phyloP scores from a whole-genome alignment of 2,329 filamentous ascomycete species.

The Colletotrichum lupini region DNA sequence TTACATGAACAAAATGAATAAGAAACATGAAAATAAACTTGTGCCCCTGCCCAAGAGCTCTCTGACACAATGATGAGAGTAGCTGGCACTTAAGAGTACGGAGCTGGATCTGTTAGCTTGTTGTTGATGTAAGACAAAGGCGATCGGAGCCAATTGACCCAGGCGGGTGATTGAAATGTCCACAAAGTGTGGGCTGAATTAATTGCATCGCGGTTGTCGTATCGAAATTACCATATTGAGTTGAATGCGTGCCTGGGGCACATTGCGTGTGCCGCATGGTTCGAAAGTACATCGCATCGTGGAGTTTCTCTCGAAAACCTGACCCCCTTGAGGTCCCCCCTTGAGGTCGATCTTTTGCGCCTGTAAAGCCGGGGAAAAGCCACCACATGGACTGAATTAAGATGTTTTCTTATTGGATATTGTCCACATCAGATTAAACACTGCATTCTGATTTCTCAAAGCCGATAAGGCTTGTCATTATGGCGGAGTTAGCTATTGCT shows the following conservation, averaged over 20 bases:
- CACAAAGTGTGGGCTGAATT: neutral
- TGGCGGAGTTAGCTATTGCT: neutral
- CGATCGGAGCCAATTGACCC: neutral
- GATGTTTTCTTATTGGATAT: neutral
- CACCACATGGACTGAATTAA: neutral
- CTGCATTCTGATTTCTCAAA: neutral
- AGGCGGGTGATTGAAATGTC: neutral
- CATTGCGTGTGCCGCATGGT: too few species aligned
- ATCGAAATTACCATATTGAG: too few species aligned
- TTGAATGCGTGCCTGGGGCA: too few species aligned
- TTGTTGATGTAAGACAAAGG: neutral
- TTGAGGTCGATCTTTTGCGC: too few species aligned
- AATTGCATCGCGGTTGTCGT: too few species aligned
- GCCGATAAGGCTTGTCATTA: neutral
- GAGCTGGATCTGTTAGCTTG: neutral
- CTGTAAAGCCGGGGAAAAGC: too few species aligned
- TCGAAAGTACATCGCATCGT: too few species aligned
- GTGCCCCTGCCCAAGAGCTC: neutral
- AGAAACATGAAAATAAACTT: neutral
- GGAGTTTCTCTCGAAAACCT: too few species aligned
- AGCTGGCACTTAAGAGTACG: neutral
- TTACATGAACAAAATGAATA: neutral
- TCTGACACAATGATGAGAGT: neutral
- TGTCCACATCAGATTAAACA: neutral
- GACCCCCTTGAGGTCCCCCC: too few species aligned